phyloP scores from a whole-genome alignment of 2,329 filamentous ascomycete species.

The Cordyceps militaris region DNA sequence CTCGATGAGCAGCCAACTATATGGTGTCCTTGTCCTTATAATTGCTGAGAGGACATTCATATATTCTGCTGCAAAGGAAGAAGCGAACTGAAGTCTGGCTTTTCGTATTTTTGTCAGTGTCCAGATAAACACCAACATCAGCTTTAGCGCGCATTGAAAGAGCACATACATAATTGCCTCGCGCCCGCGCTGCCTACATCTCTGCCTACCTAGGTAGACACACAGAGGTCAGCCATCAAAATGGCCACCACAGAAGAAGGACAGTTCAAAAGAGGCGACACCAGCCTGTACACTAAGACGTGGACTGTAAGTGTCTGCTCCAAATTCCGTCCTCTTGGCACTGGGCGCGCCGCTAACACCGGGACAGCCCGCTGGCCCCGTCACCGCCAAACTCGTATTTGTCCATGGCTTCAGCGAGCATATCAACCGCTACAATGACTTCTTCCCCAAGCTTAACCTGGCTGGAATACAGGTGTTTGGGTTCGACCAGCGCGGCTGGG shows the following conservation, averaged over 20 bases:
- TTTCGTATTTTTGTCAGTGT: background rate
- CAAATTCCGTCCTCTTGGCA: background rate
- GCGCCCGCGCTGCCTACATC: background rate
- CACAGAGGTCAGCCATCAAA: too few relatives aligned
- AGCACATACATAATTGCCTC: background rate
- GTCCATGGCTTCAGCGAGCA: constrained; percentile 90
- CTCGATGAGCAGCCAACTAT: background rate
- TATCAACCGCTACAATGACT: constrained; percentile 64
- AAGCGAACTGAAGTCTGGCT: background rate
- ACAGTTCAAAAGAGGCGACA: constrained; percentile 38
- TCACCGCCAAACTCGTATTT: constrained; percentile 68
- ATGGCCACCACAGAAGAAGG: constrained; percentile 43
- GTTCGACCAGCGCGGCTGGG: constrained; percentile 89
- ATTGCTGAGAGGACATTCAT: background rate
- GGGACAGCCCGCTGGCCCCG: constrained; percentile 44
- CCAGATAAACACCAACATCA: background rate
- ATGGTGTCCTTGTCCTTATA: background rate
- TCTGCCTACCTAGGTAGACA: background rate
- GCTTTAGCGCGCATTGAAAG: background rate
- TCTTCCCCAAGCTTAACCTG: constrained; percentile 64
- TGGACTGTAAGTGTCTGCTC: constrained; percentile 43
- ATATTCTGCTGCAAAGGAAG: background rate
- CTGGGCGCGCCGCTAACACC: background rate
- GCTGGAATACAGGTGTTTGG: constrained; percentile 68
- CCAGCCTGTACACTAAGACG: constrained; percentile 48